Evolutionary conservation across 1,139 yeast species (phyloP).

Genomic region (Yamadazyma mexicana): DNA sequence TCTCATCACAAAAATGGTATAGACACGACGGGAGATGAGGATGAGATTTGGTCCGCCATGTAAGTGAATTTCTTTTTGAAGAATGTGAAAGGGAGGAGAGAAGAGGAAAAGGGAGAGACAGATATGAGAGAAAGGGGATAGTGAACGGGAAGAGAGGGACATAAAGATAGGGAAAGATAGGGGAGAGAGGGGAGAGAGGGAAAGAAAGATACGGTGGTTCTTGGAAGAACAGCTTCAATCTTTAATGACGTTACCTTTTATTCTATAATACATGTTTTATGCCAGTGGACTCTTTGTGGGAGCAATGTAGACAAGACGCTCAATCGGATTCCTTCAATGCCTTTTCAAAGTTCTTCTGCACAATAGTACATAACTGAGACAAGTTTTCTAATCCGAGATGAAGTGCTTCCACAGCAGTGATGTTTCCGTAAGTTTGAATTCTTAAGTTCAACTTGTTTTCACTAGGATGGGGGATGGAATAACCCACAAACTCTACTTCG

Average conservation of each 20-base stretch:
- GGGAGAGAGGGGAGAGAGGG: too few species aligned
- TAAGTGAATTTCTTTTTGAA: too few species aligned
- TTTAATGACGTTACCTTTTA: background rate
- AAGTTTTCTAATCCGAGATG: constrained; percentile 90
- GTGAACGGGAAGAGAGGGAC: too few species aligned
- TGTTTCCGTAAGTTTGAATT: constrained; percentile 88
- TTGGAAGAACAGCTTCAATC: too few species aligned
- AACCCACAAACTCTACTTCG: constrained; percentile 96
- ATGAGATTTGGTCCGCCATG: background rate
- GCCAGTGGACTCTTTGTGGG: too few species aligned
- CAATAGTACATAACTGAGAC: constrained; percentile 76
- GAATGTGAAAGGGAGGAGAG: background rate
- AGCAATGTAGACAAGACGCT: background rate
- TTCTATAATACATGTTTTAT: constrained; percentile 3
- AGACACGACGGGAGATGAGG: background rate
- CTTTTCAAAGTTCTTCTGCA: constrained; percentile 64
- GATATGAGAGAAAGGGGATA: background rate
- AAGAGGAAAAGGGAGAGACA: constrained; percentile 2
- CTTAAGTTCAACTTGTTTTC: constrained; percentile 87
- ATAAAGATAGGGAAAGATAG: too few species aligned
- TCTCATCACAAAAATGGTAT: background rate
- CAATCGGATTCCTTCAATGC: constrained; percentile 6
- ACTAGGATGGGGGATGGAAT: constrained; percentile 98
- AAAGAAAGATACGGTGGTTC: too few species aligned
- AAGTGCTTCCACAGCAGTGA: constrained; percentile 90